phyloP scores from a whole-genome alignment of 2,329 filamentous ascomycete species.

The Knoxdaviesia proteae region DNA sequence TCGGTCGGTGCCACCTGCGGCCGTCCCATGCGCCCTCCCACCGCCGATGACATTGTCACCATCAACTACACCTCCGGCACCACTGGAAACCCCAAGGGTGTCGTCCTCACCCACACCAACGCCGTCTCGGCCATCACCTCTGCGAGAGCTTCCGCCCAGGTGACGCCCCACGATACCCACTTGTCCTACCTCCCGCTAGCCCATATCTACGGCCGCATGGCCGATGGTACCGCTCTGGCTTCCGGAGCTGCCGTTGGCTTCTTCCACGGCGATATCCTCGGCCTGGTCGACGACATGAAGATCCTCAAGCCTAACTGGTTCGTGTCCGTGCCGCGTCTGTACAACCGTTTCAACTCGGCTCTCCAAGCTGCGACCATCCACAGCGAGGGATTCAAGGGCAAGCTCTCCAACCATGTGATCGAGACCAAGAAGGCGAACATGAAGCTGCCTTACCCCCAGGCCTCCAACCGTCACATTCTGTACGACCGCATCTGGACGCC shows the following conservation, averaged over 20 bases:
- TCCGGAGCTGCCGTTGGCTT: constrained; percentile 63
- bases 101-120: constrained; percentile 62
- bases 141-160: constrained; percentile 32
- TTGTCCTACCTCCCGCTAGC: constrained; percentile 84
- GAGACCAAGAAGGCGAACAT: constrained; percentile 62
- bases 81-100: constrained; percentile 65
- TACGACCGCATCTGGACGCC: constrained; percentile 80
- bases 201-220: constrained; percentile 78
- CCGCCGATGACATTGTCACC: constrained; percentile 58
- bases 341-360: constrained; percentile 71
- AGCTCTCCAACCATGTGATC: constrained; percentile 62
- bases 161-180: constrained; percentile 34
- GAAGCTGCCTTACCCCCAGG: constrained; percentile 47
- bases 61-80: constrained; percentile 85
- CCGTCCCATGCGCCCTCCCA: constrained; percentile 49
- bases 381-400: constrained; percentile 58
- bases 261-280: constrained; percentile 78
- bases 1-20: constrained; percentile 52
- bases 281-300: constrained; percentile 82
- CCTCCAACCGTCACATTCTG: constrained; percentile 57
- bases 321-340: constrained; percentile 76
- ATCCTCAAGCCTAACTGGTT: constrained; percentile 63
- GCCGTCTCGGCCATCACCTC: constrained; percentile 53
- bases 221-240: constrained; percentile 56
- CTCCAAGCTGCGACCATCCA: constrained; percentile 65